These are phyloP conservation scores for Cyclocybe aegerita DNA, from an alignment of 768 basidiomycete species.

Conservation along the genomic window DNA sequence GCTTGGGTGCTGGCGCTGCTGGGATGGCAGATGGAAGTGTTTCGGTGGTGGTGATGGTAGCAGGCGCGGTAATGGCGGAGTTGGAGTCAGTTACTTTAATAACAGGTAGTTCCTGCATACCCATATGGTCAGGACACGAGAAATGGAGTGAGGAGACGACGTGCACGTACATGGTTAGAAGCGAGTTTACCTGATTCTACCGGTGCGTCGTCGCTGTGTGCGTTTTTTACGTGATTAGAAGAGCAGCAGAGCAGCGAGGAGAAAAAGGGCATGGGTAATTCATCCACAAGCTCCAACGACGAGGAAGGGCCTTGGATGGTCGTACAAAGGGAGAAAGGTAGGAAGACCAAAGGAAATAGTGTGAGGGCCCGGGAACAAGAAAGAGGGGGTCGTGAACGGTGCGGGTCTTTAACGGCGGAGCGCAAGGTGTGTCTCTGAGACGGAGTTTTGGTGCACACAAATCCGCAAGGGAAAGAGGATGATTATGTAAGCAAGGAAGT, in stretches of 20 bases:
- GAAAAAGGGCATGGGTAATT: slow-evolving; percentile 56
- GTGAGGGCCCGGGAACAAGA: no score
- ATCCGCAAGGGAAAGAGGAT: not conserved
- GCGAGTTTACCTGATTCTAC: slow-evolving; percentile 29
- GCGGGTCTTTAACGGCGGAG: slow-evolving; percentile 1
- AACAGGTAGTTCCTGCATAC: slow-evolving; percentile 8
- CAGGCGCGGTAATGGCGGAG: slow-evolving; percentile 1
- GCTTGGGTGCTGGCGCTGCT: not conserved
- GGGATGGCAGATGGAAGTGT: slow-evolving; percentile 2
- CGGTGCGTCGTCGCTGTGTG: slow-evolving; percentile 49
- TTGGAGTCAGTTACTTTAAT: slow-evolving; percentile 6
- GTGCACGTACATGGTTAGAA: slow-evolving; percentile 21
- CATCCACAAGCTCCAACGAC: slow-evolving; percentile 31
- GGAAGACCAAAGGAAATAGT: not conserved
- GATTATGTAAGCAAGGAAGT: not conserved
- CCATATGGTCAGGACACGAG: not conserved
- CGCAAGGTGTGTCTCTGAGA: slow-evolving; percentile 4
- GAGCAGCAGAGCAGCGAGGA: slow-evolving; percentile 59
- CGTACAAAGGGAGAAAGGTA: slow-evolving; percentile 7
- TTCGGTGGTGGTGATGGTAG: slow-evolving; percentile 1
- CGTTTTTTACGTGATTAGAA: slow-evolving; percentile 49
- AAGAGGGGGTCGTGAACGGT: no score
- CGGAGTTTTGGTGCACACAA: not conserved
- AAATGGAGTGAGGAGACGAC: not conserved
- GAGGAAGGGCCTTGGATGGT: slow-evolving; percentile 9